A percentile compares a stretch with the other conserved stretches of the same genome.
Conservation (phyloP, 2,329 filamentous ascomycete genomes). For the Oidium heveae region DNA sequence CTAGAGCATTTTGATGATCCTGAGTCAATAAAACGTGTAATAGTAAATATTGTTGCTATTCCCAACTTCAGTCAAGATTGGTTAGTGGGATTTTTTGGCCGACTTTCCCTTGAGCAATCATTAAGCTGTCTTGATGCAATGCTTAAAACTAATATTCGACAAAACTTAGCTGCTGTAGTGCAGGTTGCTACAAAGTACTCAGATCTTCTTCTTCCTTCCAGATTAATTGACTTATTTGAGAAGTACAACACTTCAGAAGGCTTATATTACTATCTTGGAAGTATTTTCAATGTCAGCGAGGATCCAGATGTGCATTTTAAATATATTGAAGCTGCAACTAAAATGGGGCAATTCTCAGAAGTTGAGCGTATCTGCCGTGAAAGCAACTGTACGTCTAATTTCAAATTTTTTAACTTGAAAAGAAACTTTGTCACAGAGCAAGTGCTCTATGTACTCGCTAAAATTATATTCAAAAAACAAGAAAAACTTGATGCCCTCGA, state of each 20-base stretch:
- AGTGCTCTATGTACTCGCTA: too few relatives aligned
- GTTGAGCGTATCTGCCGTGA: slow-evolving; percentile 95
- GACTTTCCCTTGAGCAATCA: slow-evolving; percentile 83
- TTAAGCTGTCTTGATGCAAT: slow-evolving; percentile 87
- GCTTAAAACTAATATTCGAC: slow-evolving; percentile 88
- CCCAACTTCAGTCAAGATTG: slow-evolving; percentile 80
- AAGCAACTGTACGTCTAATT: slow-evolving; percentile 27
- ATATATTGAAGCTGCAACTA: slow-evolving; percentile 92
- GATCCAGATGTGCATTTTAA: slow-evolving; percentile 96
- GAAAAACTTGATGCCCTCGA: too few relatives aligned
- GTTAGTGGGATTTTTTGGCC: slow-evolving; percentile 78
- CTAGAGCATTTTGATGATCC: slow-evolving; percentile 89
- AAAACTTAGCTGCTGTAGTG: slow-evolving; percentile 84
- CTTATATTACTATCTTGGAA: slow-evolving; percentile 93
- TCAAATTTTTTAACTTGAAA: not conserved
- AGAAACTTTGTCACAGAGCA: too few relatives aligned
- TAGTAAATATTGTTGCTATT: slow-evolving; percentile 56
- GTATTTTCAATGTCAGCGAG: slow-evolving; percentile 90
- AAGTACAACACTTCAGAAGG: slow-evolving; percentile 95
- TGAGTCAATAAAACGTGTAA: slow-evolving; percentile 66
- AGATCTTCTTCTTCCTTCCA: slow-evolving; percentile 68
- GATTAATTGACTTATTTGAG: slow-evolving; percentile 80
- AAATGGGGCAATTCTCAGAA: slow-evolving; percentile 80
- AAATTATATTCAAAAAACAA: too few relatives aligned
- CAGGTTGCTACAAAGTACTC: slow-evolving; percentile 96